Base-by-base conservation (phyloP, 2,329 filamentous ascomycete species). In the Colletotrichum cereale region DNA sequence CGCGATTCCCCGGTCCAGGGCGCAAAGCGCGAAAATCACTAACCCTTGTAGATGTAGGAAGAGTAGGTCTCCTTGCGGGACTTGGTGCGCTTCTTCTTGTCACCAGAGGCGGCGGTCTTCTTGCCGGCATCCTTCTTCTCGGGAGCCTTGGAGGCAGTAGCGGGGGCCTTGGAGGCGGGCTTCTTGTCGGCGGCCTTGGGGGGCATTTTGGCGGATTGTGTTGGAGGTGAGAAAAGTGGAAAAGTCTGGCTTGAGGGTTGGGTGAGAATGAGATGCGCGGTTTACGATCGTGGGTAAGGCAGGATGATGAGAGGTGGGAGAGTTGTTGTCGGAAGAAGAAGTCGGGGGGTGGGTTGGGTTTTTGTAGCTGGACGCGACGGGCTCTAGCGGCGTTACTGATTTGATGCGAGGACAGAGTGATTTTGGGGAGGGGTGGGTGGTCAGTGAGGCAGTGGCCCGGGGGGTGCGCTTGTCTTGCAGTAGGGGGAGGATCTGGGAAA, bases 51-150 rank as follows among this genome's bases (percentile, higher is more conserved):
- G 87, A 99, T 99, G 91, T 99, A 99, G 67, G 94, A 97, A 78
- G 93, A 97, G 90, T 99, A 99, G n/a, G 96, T 99, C 90, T 99
- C 96, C 93, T 98, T 98, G 87, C 96, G 92, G 78, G 95, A 94
- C 95, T 99, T 99, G 88, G 95, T 97, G 83, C 96, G 94, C 95
- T 98, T 99, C 94, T 99, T 99, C 95, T 98, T 98, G 80, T 98
- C 96, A 76, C 96, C 96, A 82, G 94, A 91, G 74, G 95, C 91
- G 73, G 96, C 94, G 61, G 96, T 98, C 93, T 98, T 99, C 94
- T 99, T 99, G 89, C 96, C 96, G 76, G 96, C 96, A 87, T 98
- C 96, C 92, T 98, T 98, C 93, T 98, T 98, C 91, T 98, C 95
- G 70, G 88, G 88, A 75, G 87, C 88, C 87, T 90, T 90, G 79